Conservation (phyloP, 2,329 filamentous ascomycete genomes). For the Fusarium xyrophilum region DNA sequence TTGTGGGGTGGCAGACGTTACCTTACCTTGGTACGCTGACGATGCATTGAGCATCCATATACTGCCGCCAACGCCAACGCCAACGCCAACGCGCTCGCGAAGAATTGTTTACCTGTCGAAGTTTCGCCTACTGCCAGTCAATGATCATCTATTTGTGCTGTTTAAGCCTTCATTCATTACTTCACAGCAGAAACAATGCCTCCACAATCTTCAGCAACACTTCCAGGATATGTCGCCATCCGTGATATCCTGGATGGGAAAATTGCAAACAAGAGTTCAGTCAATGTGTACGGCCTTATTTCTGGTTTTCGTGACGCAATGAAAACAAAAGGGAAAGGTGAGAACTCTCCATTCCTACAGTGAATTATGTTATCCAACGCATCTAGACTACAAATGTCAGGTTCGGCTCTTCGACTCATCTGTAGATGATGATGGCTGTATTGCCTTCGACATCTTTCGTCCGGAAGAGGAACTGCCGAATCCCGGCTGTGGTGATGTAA, state of each 20-base stretch:
- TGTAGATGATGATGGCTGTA: constrained; percentile 50
- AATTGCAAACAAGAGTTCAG: constrained; percentile 36
- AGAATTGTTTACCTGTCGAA: neutral
- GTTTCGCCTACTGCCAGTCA: neutral
- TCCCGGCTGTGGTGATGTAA: constrained; percentile 50
- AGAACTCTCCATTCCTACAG: constrained; percentile 12
- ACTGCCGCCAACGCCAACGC: constrained; percentile 6
- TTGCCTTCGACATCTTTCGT: constrained; percentile 68
- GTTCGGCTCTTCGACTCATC: constrained; percentile 68
- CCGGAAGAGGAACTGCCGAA: constrained; percentile 56
- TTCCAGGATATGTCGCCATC: constrained; percentile 43
- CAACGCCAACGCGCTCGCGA: constrained; percentile 14
- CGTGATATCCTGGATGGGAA: constrained; percentile 54
- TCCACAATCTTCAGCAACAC: constrained; percentile 17
- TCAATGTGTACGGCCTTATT: constrained; percentile 74
- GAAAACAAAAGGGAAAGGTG: constrained; percentile 60
- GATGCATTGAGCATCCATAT: neutral
- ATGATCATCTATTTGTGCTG: neutral
- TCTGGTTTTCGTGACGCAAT: constrained; percentile 66
- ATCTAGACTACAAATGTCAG: constrained; percentile 64
- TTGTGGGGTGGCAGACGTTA: no score
- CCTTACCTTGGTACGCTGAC: constrained; percentile 1
- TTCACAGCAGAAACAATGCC: constrained; percentile 5
- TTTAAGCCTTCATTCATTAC: constrained; percentile 7
- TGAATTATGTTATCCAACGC: constrained; percentile 3